phyloP scores from a whole-genome alignment of 2,329 filamentous ascomycete species.

The Calonectria montana region DNA sequence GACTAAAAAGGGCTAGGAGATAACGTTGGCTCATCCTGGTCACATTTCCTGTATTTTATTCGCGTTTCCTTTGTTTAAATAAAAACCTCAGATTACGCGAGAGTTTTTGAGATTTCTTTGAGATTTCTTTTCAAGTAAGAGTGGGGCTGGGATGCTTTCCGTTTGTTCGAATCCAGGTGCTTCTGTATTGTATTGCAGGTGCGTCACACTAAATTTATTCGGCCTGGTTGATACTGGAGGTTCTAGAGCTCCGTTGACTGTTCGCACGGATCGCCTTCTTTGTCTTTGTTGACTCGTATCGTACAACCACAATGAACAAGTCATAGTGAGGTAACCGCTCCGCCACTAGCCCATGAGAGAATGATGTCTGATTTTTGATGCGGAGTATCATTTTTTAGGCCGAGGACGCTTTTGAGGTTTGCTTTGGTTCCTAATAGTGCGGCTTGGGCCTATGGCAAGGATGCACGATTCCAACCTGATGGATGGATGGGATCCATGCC shows the following conservation, averaged over 20 bases:
- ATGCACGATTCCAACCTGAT: constrained; percentile 4
- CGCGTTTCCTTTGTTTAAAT: too few species aligned
- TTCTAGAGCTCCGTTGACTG: neutral
- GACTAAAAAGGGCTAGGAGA: too few species aligned
- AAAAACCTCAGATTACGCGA: too few species aligned
- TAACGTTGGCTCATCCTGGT: too few species aligned
- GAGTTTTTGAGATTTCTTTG: too few species aligned
- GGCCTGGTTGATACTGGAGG: neutral
- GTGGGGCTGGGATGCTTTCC: too few species aligned
- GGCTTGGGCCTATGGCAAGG: neutral
- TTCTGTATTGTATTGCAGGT: neutral
- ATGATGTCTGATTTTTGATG: neutral
- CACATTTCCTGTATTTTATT: too few species aligned
- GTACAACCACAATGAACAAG: neutral
- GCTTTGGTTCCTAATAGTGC: neutral
- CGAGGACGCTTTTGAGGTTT: neutral
- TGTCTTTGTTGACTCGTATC: neutral
- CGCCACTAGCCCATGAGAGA: neutral
- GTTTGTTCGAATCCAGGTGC: neutral
- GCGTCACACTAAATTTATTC: neutral
- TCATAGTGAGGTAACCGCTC: too few species aligned
- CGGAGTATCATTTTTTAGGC: neutral
- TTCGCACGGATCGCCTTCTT: neutral
- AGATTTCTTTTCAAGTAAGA: too few species aligned
- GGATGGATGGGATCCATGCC: constrained; percentile 23